Conservation (phyloP, 169 alveolate species). For the Theileria annulata region DNA sequence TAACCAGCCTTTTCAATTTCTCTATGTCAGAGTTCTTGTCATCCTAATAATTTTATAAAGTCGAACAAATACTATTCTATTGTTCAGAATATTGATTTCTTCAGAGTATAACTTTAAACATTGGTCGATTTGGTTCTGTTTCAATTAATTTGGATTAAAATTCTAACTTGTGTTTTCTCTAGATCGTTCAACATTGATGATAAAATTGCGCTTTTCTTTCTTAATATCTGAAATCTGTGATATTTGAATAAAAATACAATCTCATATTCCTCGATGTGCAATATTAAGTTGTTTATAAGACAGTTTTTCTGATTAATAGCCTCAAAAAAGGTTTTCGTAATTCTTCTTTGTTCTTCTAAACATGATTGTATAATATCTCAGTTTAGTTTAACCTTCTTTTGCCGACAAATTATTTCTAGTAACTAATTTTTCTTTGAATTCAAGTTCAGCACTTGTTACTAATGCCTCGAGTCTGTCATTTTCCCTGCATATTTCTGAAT, state of each 20-base stretch:
- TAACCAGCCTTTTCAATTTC: conserved; percentile 46
- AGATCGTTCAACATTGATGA: conserved; percentile 1
- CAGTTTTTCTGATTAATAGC: not conserved
- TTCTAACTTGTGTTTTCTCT: not conserved
- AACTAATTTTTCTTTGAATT: not conserved
- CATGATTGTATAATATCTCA: not conserved
- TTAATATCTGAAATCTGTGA: not conserved
- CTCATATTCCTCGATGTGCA: conserved; percentile 1
- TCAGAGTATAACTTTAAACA: conserved; percentile 23
- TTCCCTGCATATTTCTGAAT: not conserved
- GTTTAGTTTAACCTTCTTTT: not conserved
- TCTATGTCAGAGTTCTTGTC: conserved; percentile 55
- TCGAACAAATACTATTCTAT: not conserved
- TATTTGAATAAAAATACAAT: conserved; percentile 2
- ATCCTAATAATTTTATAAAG: conserved; percentile 33
- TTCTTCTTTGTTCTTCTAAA: not conserved
- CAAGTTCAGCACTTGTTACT: not conserved
- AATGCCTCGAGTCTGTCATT: conserved; percentile 3
- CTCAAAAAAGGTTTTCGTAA: not conserved
- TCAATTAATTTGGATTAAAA: not conserved
- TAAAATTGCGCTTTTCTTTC: not conserved
- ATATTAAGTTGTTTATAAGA: not conserved
- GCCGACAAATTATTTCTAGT: not conserved
- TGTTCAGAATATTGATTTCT: not conserved
- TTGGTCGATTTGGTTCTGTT: not conserved